A percentile compares a stretch with the other conserved stretches of the same genome.
Evolutionary conservation across 2,329 filamentous ascomycete species (phyloP).

Genomic region (Plectosphaerella sp.): DNA sequence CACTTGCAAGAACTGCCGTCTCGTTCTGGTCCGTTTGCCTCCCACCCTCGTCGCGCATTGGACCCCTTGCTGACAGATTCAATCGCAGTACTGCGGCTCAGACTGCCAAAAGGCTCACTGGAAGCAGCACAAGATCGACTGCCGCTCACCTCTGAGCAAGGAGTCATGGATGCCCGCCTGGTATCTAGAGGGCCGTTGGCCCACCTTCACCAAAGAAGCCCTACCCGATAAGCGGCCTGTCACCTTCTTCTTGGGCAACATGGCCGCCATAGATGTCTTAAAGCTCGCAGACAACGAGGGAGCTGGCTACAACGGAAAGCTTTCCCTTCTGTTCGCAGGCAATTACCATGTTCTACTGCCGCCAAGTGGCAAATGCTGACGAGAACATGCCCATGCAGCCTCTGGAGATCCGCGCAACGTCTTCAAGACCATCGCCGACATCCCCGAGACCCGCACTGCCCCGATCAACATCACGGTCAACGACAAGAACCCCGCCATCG

Average conservation of each 20-base stretch:
- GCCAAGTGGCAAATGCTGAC: neutral
- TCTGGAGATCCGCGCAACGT: constrained; percentile 40
- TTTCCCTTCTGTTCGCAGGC: constrained; percentile 7
- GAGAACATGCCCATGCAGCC: constrained; percentile 19
- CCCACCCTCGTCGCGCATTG: neutral
- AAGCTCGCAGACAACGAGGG: constrained; percentile 8
- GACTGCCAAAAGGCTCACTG: constrained; percentile 24
- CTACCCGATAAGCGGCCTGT: neutral
- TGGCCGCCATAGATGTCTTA: neutral
- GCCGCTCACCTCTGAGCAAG: constrained; percentile 21
- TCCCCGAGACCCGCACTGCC: constrained; percentile 23
- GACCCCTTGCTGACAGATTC: neutral
- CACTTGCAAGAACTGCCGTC: constrained; percentile 3
- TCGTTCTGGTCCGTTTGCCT: neutral
- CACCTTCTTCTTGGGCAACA: constrained; percentile 8
- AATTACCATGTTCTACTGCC: neutral
- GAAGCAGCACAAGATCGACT: constrained; percentile 21
- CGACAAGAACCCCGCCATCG: constrained; percentile 30
- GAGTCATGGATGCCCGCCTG: constrained; percentile 23
- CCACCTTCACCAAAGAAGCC: constrained; percentile 14
- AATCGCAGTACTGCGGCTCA: constrained; percentile 25
- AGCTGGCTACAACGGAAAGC: neutral
- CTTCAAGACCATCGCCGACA: constrained; percentile 28
- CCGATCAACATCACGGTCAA: constrained; percentile 27
- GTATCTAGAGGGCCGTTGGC: constrained; percentile 16